phyloP scores from a whole-genome alignment of 2,329 filamentous ascomycete genomes.

The Colletotrichum tamarilloi region DNA sequence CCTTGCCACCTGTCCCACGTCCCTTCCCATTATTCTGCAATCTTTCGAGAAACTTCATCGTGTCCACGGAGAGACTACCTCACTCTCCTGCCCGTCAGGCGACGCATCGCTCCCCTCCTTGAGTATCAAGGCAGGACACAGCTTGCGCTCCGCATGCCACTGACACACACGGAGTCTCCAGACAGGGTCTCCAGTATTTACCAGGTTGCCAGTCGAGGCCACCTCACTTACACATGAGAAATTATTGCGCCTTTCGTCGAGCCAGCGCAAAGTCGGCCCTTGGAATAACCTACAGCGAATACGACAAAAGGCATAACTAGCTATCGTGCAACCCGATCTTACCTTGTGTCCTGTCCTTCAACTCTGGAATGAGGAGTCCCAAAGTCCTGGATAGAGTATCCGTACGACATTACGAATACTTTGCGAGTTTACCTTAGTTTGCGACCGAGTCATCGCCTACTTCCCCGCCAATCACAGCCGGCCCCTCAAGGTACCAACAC shows the following conservation, averaged over 20 bases:
- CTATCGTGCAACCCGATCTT: not conserved
- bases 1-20: not conserved
- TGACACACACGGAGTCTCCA: not conserved
- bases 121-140: constrained; percentile 20
- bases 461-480: constrained; percentile 21
- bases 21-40: not conserved
- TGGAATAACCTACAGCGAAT: not conserved
- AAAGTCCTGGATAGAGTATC: not conserved
- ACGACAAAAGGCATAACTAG: not conserved
- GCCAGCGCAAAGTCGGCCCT: not conserved
- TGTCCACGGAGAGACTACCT: not conserved
- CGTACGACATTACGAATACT: no score
- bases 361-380: not conserved
- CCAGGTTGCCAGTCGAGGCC: not conserved
- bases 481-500: not conserved
- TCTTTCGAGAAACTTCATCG: not conserved
- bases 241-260: not conserved
- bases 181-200: not conserved
- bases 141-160: constrained; percentile 12
- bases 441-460: constrained; percentile 26
- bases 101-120: constrained; percentile 23
- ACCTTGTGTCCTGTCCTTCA: not conserved
- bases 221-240: not conserved
- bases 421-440: not conserved
- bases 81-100: not conserved